These are phyloP conservation scores for Aspergillus costaricaensis DNA, from an alignment of 2,329 filamentous ascomycete genomes.

Conservation along the genomic window DNA sequence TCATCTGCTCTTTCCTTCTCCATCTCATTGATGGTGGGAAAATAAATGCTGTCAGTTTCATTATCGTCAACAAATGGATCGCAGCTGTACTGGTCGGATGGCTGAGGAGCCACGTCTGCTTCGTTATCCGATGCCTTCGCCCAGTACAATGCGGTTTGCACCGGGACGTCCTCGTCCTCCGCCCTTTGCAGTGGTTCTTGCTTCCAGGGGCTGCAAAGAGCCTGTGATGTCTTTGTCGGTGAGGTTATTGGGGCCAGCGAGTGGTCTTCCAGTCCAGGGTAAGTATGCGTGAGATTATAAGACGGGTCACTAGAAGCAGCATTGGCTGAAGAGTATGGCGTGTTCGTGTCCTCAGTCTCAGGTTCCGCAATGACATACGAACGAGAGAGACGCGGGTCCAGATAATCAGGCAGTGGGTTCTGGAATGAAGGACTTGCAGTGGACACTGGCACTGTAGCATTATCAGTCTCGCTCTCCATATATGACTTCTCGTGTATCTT, in stretches of 20 bases:
- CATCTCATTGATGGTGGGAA: constrained; percentile 22
- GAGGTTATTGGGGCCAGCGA: background rate
- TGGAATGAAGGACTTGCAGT: constrained; percentile 1
- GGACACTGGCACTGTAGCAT: background rate
- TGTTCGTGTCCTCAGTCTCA: constrained; percentile 2
- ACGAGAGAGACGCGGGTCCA: constrained; percentile 34
- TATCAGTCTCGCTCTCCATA: constrained; percentile 11
- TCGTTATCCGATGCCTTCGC: constrained; percentile 3
- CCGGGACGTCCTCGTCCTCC: constrained; percentile 17
- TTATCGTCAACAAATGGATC: constrained; percentile 26
- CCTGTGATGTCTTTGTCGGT: background rate
- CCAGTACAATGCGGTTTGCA: constrained; percentile 20
- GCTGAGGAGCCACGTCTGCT: constrained; percentile 1
- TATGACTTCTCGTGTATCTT: constrained; percentile 19
- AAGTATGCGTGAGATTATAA: background rate
- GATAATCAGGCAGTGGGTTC: constrained; percentile 21
- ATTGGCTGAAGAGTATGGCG: constrained; percentile 10
- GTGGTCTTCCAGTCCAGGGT: constrained; percentile 7
- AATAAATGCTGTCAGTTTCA: constrained; percentile 21
- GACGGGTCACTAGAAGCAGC: constrained; percentile 5
- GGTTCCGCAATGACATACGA: constrained; percentile 13
- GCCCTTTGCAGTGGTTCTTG: constrained; percentile 15
- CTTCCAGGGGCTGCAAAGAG: constrained; percentile 17
- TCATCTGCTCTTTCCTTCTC: constrained; percentile 40
- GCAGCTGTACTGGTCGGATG: constrained; percentile 14